Evolutionary conservation across 371 early-diverging fungal species (phyloP).

Genomic region (Mortierella sp.): DNA sequence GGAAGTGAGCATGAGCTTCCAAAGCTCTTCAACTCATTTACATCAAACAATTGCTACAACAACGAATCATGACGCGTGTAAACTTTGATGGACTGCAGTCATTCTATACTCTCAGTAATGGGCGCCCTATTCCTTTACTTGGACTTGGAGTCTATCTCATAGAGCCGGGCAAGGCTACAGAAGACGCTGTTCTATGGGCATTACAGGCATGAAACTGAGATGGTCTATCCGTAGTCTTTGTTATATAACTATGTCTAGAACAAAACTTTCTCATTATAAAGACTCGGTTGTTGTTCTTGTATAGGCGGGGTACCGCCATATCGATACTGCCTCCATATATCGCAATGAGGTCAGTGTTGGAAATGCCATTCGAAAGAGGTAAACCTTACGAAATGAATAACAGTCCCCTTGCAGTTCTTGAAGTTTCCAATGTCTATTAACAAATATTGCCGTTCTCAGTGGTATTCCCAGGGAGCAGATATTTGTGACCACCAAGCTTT

Average conservation of each 20-base stretch:
- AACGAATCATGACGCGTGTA: conserved; percentile 31
- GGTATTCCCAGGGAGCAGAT: conserved; percentile 72
- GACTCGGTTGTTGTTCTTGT: background rate
- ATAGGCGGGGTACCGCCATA: conserved; percentile 66
- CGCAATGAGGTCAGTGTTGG: conserved; percentile 64
- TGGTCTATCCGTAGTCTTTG: background rate
- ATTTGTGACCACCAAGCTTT: conserved; percentile 82
- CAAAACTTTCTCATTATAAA: background rate
- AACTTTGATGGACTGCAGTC: conserved; percentile 46
- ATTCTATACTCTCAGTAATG: conserved; percentile 41
- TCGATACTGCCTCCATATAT: conserved; percentile 63
- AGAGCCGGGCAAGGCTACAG: conserved; percentile 56
- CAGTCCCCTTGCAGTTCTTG: background rate
- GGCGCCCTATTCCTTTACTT: conserved; percentile 40
- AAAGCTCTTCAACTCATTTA: background rate
- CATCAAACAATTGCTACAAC: background rate
- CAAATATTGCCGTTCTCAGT: conserved; percentile 20
- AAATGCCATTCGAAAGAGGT: conserved; percentile 62
- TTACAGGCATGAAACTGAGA: conserved; percentile 46
- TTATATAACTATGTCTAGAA: background rate
- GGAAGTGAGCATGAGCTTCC: no score
- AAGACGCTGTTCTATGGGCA: conserved; percentile 62
- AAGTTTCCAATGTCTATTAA: background rate
- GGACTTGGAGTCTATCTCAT: conserved; percentile 63
- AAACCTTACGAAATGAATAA: background rate